Base-by-base conservation (phyloP, 2,329 filamentous ascomycete species). In the Colletotrichum theobromicola region DNA sequence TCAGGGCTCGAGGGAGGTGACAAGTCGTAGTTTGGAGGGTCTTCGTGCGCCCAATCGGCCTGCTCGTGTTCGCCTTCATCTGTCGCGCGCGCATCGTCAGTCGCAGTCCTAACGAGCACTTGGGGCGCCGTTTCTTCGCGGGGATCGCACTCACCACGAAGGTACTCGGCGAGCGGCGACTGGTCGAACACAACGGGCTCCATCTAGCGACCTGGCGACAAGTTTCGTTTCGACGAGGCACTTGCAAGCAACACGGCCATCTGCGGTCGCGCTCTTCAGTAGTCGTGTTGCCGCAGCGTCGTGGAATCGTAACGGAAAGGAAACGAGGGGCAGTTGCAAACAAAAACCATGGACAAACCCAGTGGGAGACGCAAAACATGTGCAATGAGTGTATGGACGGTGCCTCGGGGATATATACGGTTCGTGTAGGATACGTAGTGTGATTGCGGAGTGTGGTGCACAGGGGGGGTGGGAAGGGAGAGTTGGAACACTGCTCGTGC, bases 161-260 rank as follows among this genome's bases (percentile, higher is more conserved):
- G 92, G 86, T 97, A 97, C 81, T 94, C 92, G 82, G 95, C 95
- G 85, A 98, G 89, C 79, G 96, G 96, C 83, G 94, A 94, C 86
- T 95, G 93, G 86, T 97, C 92, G 85, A 94, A 94, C 79, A 98
- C 92, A 80, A 98, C 89, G 81, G 94, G 92, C 90, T 98, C 96
- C 96, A 98, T 97, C 72, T 75, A 75, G 62, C 71, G 68, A 74
- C 75, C 64, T 71, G 74, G 70, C 50, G 32, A 55, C 53, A 67
- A 75, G 42, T 72, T 67, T 67, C 50, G 53, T 70, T 67, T 66
- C 50, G 65, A 64, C 46, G 53, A 68, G 71, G 62, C 71, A 66
- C 63, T 69, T 64, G 72, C 68, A 75, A 69, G 71, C 74, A 75
- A 53, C 71, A 67, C 68, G 69, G 74, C 76, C 74, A 77, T 77